Base-by-base conservation (phyloP, 306 rosid genomes). In the Inga oerstediana region DNA sequence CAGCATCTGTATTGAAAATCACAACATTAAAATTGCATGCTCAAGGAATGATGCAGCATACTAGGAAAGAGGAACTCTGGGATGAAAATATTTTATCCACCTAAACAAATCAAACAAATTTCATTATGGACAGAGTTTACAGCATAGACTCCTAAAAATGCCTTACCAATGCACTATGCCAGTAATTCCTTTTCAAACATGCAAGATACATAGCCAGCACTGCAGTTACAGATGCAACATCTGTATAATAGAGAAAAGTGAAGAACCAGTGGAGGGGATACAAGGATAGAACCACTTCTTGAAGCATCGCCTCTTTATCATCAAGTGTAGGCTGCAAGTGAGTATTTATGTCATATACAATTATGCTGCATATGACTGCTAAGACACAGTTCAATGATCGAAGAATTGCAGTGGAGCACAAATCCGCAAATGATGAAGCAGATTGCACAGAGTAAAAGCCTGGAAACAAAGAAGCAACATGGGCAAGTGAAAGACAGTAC, bases 191-290 rank as follows among this genome's bases (percentile, higher is more conserved):
- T 89, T 87, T 93, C 94, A 95, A 89, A 88, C 92, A 83, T 22
- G 88, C 90, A 75, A 91, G 94, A 90, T 95, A 90, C 93, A 85
- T 91, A 75, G 93, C 94, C 80, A 95, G 91, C 82, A 95, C 98
- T 8, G 92, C 90, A 48, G 93, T 88, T 43, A 93, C 88, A 0
- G 98, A 91, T 48, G 97, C 96, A 83, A 93, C 94, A 88, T 95
- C 99, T 37, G 98, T 93, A 80, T 95, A 95, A 85, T 93, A 95
- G 39, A 95, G 94, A 91, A 93, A 95, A 66, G 91, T 85, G 84
- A 95, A 93, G 89, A 95, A 95, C 97, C 98, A 95, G 83, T 93
- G 98, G 35, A 93, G 97, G 35, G 98, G 99, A 24, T 89, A 92
- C 87, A 92, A 59, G 82, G 96, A 86, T 58, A 95, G 89, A 77